Evolutionary conservation across 805 yeast genomes (phyloP), one percentile per base, ranked within the genome.

Genomic region (Kodamaea leandrae): DNA sequence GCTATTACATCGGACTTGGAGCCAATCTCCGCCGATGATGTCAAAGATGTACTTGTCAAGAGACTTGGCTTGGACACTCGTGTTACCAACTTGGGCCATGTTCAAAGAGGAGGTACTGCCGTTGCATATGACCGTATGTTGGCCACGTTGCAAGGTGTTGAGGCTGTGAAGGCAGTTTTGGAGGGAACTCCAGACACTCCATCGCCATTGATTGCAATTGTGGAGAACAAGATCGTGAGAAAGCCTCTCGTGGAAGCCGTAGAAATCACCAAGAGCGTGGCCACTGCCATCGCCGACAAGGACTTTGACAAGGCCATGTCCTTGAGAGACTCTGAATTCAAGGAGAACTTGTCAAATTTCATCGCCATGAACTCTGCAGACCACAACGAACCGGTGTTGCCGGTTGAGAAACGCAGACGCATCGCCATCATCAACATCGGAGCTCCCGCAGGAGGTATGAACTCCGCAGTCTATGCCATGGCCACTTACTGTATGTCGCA

Each of bases 41-140:
- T 93, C 44, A 83, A 84, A 64, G 80, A 87, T 39, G 93, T 83
- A 13, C 72, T 93, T 44, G 86, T 86, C 35, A 82, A 82, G 42
- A 46, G 45, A 14, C 69, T 93, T 47, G 96, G 96, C 9, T 76
- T 93, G 42, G 99, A 93, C 61, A 91, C 98, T 4, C 81, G 98
- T 63, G 83, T 91, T 54, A 93, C 99, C 30, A 87, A 95, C 9
- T 73, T 93, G 53, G 99, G 99, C 41, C 99, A 93, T 63, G 97
- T 93, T 41, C 99, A 93, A 73, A 80, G 99, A 68, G 99, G 99
- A 70, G 99, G 99, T 64, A 79, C 96, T 34, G 97, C 99, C 17
- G 96, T 90, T 41, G 97, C 98, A 2, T 87, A 76, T 54, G 99
- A 93, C 63, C 79, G 99, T 60, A 65, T 84, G 58, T 67, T 93